These are phyloP conservation scores for Canariomyces notabilis DNA, from an alignment of 2,329 filamentous ascomycete genomes.

Conservation along the genomic window DNA sequence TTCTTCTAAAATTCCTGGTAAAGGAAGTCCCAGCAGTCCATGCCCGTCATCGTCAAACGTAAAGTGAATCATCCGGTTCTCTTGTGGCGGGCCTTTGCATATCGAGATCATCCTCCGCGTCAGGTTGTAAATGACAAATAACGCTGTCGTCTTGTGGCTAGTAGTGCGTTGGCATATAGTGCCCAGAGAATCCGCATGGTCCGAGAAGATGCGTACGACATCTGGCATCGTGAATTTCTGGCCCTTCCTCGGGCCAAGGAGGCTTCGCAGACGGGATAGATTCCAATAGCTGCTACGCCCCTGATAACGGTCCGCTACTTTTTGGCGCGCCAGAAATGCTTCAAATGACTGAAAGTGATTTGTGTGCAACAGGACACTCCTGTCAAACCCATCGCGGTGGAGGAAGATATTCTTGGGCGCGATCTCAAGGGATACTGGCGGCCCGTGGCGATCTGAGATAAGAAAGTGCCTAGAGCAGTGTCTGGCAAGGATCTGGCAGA, in stretches of 20 bases:
- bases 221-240: background rate
- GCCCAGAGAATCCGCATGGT: constrained; percentile 19
- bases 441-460: constrained; percentile 20
- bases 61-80: constrained; percentile 8
- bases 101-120: constrained; percentile 11
- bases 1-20: too few relatives aligned
- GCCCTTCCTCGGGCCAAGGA: background rate
- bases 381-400: constrained; percentile 17
- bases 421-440: constrained; percentile 25
- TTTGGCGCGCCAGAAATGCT: constrained; percentile 16
- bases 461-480: constrained; percentile 28
- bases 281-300: constrained; percentile 25
- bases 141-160: constrained; percentile 14
- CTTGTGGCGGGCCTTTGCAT: constrained; percentile 23
- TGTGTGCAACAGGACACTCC: constrained; percentile 25
- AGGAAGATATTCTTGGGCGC: constrained; percentile 21
- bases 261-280: constrained; percentile 14
- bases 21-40: background rate
- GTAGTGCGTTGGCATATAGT: constrained; percentile 19
- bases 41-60: constrained; percentile 3
- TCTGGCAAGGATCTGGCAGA: constrained; percentile 15
- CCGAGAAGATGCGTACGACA: constrained; percentile 20
- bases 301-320: constrained; percentile 18
- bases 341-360: constrained; percentile 26
- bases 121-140: constrained; percentile 23